Evolutionary conservation across 495 filamentous ascomycete species (phyloP).

Genomic region (Darksidea phi): DNA sequence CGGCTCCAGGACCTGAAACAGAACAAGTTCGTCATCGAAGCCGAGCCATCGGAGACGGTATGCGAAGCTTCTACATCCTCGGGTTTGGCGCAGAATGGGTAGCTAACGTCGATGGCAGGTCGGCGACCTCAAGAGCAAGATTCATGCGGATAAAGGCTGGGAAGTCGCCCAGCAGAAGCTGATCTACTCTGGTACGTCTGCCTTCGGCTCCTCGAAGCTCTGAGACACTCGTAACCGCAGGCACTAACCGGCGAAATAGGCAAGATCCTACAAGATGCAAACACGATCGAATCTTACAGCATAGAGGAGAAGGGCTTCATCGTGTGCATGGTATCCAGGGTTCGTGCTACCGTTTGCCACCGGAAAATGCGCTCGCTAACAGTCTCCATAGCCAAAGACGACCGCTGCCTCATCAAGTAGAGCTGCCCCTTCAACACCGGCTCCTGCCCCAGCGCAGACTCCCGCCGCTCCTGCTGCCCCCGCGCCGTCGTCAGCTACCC

Average conservation of each 20-base stretch:
- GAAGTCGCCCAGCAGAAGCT: slow-evolving; percentile 84
- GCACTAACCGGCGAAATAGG: slow-evolving; percentile 53
- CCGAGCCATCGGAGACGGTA: slow-evolving; percentile 90
- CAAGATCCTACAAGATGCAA: slow-evolving; percentile 96
- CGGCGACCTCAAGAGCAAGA: slow-evolving; percentile 83
- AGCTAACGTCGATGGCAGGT: slow-evolving; percentile 55
- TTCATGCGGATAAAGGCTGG: slow-evolving; percentile 85
- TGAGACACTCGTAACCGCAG: slow-evolving; percentile 13
- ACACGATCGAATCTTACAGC: slow-evolving; percentile 90
- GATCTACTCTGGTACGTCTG: slow-evolving; percentile 87
- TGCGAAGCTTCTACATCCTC: slow-evolving; percentile 40
- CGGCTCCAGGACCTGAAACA: slow-evolving; percentile 79
- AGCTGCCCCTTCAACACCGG: slow-evolving; percentile 60
- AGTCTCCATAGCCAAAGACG: slow-evolving; percentile 58
- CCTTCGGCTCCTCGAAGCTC: background rate
- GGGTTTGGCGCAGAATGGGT: slow-evolving; percentile 3
- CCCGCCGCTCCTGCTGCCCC: slow-evolving; percentile 64
- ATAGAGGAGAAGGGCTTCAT: slow-evolving; percentile 99
- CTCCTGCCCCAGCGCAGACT: slow-evolving; percentile 62
- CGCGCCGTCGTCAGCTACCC: slow-evolving; percentile 61
- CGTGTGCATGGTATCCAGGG: slow-evolving; percentile 96
- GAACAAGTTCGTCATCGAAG: slow-evolving; percentile 93
- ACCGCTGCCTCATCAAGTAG: slow-evolving; percentile 58
- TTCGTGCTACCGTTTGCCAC: slow-evolving; percentile 45
- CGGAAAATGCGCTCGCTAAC: slow-evolving; percentile 12